Base-by-base conservation (phyloP, 768 basidiomycete species). In the Leccinum boreale region DNA sequence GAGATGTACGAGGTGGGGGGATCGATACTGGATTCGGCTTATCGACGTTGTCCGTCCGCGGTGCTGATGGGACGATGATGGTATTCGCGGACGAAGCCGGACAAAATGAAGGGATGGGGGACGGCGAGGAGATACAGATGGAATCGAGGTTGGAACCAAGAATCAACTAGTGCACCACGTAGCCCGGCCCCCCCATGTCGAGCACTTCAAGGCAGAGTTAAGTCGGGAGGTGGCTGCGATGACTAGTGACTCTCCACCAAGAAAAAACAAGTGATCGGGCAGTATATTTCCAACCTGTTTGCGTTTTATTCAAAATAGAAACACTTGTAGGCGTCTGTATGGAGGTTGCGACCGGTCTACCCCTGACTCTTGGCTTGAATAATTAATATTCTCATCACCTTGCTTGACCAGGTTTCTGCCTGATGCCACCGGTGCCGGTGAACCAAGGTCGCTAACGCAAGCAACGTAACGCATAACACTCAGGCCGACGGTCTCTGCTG, bases 141-240 rank as follows among this genome's bases (percentile, higher is more conserved):
- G 23, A 15, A 9, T 15, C 46, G 23, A 24, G n/a, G 19, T 19
- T 10, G 42, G 42, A 11, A 5, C 10, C 42, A 19, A 19, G n/a
- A 42, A 42, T 42, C 39, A 4, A 19, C 10, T 28, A 28, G 26
- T 28, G 62, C 50, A 14, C 26, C 44, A 29, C 56, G 5, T 64
- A 92, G 92, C 26, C 26, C 1, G 26, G 26, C 26, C 0, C 8
- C 26, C 82, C 23, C 91, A 94, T 62, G 86, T 95, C 50, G 90
- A 93, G 62, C 86, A 93, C 66, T 90, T 94, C 75, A 94, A 92
- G 75, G 83, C 87, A 60, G 85, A 90, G 60, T 75, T 95, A 11
- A 80, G 84, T 50, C 78, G 83, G 44, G 91, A 94, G 66, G 90
- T 93, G 12, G 72, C 86, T 56, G 76, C 77, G 24, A n/a, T n/a